phyloP scores from a whole-genome alignment of 495 filamentous ascomycete species.

The Ascobolus immersus region DNA sequence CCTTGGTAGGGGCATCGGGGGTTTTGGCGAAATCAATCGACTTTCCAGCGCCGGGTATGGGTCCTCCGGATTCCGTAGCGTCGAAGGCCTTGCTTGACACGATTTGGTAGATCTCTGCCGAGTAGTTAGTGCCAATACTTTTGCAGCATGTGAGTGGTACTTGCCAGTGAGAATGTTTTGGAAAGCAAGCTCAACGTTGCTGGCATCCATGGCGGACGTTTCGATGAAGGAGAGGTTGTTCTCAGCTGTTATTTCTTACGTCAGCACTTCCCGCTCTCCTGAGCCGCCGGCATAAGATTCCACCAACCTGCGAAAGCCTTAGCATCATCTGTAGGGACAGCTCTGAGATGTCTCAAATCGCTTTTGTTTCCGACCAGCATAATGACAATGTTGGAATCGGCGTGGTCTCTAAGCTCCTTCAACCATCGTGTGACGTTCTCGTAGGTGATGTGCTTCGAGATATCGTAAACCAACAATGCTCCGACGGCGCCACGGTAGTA shows the following conservation, averaged over 20 bases:
- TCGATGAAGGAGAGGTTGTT: conserved; percentile 96
- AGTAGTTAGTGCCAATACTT: not conserved
- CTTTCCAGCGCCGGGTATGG: conserved; percentile 45
- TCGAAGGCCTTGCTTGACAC: conserved; percentile 94
- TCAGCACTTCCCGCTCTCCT: not conserved
- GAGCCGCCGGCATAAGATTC: not conserved
- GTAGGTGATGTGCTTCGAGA: conserved; percentile 97
- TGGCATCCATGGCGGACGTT: conserved; percentile 94
- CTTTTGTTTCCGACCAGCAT: conserved; percentile 99
- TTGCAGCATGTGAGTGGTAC: conserved; percentile 12
- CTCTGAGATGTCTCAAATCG: conserved; percentile 93
- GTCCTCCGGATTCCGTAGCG: conserved; percentile 47
- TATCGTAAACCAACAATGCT: conserved; percentile 94
- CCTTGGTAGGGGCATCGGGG: conserved; percentile 48
- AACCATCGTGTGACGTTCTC: conserved; percentile 98
- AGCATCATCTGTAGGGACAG: conserved; percentile 93
- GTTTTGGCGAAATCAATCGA: conserved; percentile 63
- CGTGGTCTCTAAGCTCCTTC: conserved; percentile 94
- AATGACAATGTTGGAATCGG: conserved; percentile 97
- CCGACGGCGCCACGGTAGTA: conserved; percentile 97
- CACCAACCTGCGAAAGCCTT: conserved; percentile 81
- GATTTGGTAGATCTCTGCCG: conserved; percentile 91
- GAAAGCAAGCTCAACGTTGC: conserved; percentile 98
- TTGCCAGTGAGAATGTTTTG: conserved; percentile 96
- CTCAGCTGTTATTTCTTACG: conserved; percentile 33